These are phyloP conservation scores for Pugionium cornutum DNA, from an alignment of 345 rosid species.

Conservation along the genomic window DNA sequence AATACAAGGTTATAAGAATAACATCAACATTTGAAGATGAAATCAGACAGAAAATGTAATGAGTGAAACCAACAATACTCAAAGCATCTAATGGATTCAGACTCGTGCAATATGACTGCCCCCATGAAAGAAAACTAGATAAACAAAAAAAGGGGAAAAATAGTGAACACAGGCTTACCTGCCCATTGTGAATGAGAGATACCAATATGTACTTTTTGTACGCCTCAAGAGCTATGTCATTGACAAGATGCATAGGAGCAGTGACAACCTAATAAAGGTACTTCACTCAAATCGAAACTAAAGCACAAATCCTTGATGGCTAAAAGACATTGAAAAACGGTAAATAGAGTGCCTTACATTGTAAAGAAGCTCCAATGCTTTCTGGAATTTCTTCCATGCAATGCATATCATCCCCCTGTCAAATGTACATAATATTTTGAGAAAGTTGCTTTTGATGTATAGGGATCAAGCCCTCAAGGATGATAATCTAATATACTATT, in stretches of 20 bases:
- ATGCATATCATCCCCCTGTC: too few species aligned
- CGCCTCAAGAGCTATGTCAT: slow-evolving; percentile 90
- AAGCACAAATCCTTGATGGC: slow-evolving; percentile 2
- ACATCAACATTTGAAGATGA: slow-evolving; percentile 15
- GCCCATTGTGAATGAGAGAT: slow-evolving; percentile 42
- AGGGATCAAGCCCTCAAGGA: too few species aligned
- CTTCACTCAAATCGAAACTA: slow-evolving; percentile 34
- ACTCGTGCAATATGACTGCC: too few species aligned
- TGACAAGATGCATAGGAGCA: slow-evolving; percentile 74
- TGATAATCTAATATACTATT: too few species aligned
- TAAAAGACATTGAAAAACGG: background rate
- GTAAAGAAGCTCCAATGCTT: too few species aligned
- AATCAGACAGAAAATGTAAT: slow-evolving; percentile 9
- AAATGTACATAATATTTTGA: too few species aligned
- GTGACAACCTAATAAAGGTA: slow-evolving; percentile 39
- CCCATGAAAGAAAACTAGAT: background rate
- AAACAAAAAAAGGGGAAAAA: background rate
- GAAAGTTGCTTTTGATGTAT: too few species aligned
- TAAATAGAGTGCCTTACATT: too few species aligned
- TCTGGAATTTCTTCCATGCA: too few species aligned
- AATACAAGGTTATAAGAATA: slow-evolving; percentile 27
- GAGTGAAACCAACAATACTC: slow-evolving; percentile 13
- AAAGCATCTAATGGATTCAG: background rate
- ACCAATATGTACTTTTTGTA: slow-evolving; percentile 37
- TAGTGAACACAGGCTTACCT: slow-evolving; percentile 46